Evolutionary conservation across 352 stramenopile species (phyloP), one percentile per base, ranked within the genome.

Genomic region (Globisporangium orthogonon): DNA sequence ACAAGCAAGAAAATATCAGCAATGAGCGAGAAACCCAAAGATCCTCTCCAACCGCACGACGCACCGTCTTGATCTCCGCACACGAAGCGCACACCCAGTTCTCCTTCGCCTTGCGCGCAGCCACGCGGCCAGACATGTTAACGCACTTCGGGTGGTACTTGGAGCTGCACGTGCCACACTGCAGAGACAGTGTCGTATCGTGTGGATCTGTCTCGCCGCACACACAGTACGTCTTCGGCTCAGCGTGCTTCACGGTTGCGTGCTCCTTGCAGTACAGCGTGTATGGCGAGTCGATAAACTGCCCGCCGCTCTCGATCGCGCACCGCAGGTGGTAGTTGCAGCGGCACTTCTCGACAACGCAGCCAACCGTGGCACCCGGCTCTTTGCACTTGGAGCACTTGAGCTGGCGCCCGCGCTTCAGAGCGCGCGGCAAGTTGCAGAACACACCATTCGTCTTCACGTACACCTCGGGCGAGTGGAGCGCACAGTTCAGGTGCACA

Each of bases 301-400:
- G 70, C 4, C 84, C 84, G 18, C 79, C 83, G 49, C 67, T 86
- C 18, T 86, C 81, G 11, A 89, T 58, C 13, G 83, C 85, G 49
- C 85, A 95, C 17, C 83, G 81, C 47, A 92, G 50, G 54, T 95
- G 85, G 59, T 83, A 93, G 47, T 91, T 91, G 46, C 70, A 77
- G 13, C 78, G 73, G 61, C 85, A 93, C 40, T 90, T 87, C 31
- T 84, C 65, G 23, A 90, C 76, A 28, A 91, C 69, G 59, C 85
- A 95, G 7, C 83, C 81, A 29, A 95, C 79, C 0, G 85, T 91
- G 0, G 85, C 85, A 30, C 85, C 83, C 23, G 73, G 62, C 30
- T 76, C 60, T 33, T 91, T 82, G 58, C 85, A 95, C 18, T 60
- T 68, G 0, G 73, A 78, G 60, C 85, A 95, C 47, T 84, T 76